Percentiles rank a stretch among this genome's conserved stretches.
Conservation (phyloP, 2,329 filamentous ascomycete genomes). For the Akanthomyces uredinophilus region DNA sequence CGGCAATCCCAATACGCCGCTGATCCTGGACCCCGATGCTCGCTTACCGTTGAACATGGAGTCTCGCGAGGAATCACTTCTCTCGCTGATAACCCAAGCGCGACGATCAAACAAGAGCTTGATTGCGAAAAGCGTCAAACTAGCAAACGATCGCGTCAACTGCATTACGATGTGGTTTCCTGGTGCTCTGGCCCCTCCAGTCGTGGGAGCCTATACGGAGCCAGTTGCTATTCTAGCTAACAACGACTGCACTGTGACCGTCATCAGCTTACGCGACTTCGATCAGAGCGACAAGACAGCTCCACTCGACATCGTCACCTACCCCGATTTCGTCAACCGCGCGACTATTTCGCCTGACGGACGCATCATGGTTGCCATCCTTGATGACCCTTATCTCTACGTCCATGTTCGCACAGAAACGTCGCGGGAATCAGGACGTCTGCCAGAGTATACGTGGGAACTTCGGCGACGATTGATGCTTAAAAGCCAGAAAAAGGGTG, state of each 20-base stretch:
- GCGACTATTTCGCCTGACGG: constrained; percentile 91
- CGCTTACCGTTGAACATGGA: constrained; percentile 28
- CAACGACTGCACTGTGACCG: constrained; percentile 82
- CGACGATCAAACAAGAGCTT: constrained; percentile 39
- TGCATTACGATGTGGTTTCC: constrained; percentile 62
- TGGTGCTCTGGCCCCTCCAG: constrained; percentile 27
- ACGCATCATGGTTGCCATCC: constrained; percentile 71
- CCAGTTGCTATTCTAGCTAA: constrained; percentile 74
- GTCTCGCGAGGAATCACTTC: constrained; percentile 29
- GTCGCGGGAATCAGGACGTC: constrained; percentile 27
- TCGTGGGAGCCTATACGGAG: constrained; percentile 39
- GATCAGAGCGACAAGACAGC: constrained; percentile 39
- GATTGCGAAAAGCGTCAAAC: constrained; percentile 46
- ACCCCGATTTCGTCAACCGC: constrained; percentile 87
- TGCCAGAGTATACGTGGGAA: constrained; percentile 44
- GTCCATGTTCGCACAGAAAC: constrained; percentile 60
- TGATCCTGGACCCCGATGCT: constrained; percentile 32
- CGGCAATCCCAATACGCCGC: constrained; percentile 22
- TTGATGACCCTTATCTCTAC: constrained; percentile 82
- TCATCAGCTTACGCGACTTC: constrained; percentile 70
- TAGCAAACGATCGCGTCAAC: constrained; percentile 59
- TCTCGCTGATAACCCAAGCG: constrained; percentile 34
- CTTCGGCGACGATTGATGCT: constrained; percentile 48
- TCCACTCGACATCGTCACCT: constrained; percentile 63
- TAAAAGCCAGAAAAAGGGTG: constrained; percentile 51